Percentiles rank a stretch among this genome's conserved stretches.
These are phyloP conservation scores for Hortiboletus flavorubellus DNA, from an alignment of 768 basidiomycete genomes.

Conservation along the genomic window DNA sequence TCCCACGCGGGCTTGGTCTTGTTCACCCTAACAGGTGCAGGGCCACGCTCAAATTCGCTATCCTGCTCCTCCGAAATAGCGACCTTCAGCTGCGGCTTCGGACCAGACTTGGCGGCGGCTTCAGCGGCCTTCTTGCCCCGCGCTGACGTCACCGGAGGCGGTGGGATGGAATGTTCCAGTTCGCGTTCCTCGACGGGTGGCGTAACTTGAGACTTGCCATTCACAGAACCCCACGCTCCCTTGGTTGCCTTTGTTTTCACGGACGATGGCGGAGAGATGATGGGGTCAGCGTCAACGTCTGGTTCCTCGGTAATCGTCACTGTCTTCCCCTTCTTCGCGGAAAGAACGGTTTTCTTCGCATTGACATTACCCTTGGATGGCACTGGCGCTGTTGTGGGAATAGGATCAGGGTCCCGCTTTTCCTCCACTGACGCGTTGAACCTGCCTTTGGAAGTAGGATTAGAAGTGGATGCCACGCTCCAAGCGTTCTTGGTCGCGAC, in stretches of 20 bases:
- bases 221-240: conserved; percentile 20
- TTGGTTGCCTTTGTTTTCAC: conserved; percentile 13
- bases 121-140: conserved; percentile 16
- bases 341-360: conserved; percentile 11
- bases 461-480: conserved; percentile 3
- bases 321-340: conserved; percentile 22
- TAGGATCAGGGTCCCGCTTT: conserved; percentile 1
- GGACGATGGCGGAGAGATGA: conserved; percentile 11
- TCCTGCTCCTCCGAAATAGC: conserved; percentile 20
- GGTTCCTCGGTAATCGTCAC: conserved; percentile 28
- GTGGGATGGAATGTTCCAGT: conserved; percentile 3
- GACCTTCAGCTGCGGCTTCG: conserved; percentile 20
- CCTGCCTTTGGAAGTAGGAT: conserved; percentile 5
- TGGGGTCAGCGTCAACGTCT: conserved; percentile 25
- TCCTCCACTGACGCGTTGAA: conserved; percentile 5
- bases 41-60: conserved; percentile 7
- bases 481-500: conserved; percentile 10
- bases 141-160: conserved; percentile 1
- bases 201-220: conserved; percentile 19
- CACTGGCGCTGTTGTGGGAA: background rate
- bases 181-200: conserved; percentile 11
- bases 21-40: conserved; percentile 8
- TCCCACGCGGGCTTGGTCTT: conserved; percentile 19
- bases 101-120: background rate
- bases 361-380: conserved; percentile 3